Evolutionary conservation across 345 rosid genomes (phyloP), one percentile per base, ranked within the genome.

Genomic region (Crucihimalaya himalaica): DNA sequence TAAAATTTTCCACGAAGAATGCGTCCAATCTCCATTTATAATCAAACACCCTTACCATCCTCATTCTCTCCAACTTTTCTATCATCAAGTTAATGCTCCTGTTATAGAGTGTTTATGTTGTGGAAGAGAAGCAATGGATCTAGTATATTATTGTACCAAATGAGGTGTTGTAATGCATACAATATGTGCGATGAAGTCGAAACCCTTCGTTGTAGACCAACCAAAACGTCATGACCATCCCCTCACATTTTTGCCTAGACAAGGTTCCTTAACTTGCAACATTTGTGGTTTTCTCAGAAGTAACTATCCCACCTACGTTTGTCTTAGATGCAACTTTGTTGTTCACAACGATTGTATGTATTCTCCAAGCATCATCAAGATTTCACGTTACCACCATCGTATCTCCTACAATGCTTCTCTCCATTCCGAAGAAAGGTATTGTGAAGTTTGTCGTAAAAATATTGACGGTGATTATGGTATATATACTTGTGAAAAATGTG

Each of bases 21-120:
- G 71, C 6, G 58, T 50, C 4, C 23, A 70, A 8, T 57, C 46
- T 45, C 74, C 74, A 31, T 4, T 11, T 6, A 8, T 21, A 58
- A 28, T 70, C 31, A 55, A 57, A 29, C 56, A 70, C 25, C 66
- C 74, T 46, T 69, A 29, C 4, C 54, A 57, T 2, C 47, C 13
- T 19, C 66, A 70, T 48, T 46, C 18, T 58, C 16, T 48, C 6
- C 35, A 34, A 21, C 74, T 70, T 2, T 43, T 0, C 18, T 27
- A 8, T 34, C 11, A 10, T 35, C 1, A 2, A 0, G 0, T 4
- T 9, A 0, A 0, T 39, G 43, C 15, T 39, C 16, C 2, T 8
- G 3, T 1, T 9, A 15, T 12, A 3, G 6, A 20, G 8, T 69
- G 65, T 58, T 7, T 2, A 19, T n/a, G 6, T 43, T 69, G 66